phyloP scores from a whole-genome alignment of 2,329 filamentous ascomycete species.

The Penicillium sp. region DNA sequence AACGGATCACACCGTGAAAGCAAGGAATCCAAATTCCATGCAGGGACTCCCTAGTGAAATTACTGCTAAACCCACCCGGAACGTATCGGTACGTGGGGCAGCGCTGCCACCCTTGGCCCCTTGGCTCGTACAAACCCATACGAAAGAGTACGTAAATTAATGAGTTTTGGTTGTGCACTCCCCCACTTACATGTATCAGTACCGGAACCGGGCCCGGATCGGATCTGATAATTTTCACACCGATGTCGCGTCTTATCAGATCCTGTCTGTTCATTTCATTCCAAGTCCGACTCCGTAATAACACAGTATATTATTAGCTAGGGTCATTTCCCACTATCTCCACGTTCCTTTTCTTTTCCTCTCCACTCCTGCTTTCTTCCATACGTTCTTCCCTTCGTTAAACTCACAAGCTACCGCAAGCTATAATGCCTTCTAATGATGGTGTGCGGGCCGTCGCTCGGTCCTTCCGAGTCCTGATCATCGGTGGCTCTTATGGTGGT shows the following conservation, averaged over 20 bases:
- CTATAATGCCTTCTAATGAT: slow-evolving; percentile 29
- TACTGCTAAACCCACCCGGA: not conserved
- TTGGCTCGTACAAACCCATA: not conserved
- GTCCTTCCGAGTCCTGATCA: slow-evolving; percentile 59
- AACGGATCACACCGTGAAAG: not conserved
- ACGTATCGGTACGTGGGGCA: not conserved
- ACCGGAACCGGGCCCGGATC: not conserved
- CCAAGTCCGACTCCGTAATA: not conserved
- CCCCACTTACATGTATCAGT: not conserved
- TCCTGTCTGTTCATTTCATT: not conserved
- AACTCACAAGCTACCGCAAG: not conserved
- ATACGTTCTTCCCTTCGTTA: not conserved
- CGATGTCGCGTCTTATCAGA: slow-evolving; percentile 21
- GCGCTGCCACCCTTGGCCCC: not conserved
- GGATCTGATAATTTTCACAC: slow-evolving; percentile 12
- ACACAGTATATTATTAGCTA: not conserved
- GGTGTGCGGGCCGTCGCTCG: slow-evolving; percentile 20
- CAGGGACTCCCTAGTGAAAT: not conserved
- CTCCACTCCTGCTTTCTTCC: not conserved
- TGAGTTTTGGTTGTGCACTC: not conserved
- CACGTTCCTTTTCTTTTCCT: not conserved
- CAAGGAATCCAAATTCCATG: not conserved
- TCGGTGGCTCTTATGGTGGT: slow-evolving; percentile 73
- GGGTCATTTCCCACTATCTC: not conserved
- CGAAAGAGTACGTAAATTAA: not conserved